Conservation (phyloP, 2,329 filamentous ascomycete genomes). For the Bipolaris gigantea region DNA sequence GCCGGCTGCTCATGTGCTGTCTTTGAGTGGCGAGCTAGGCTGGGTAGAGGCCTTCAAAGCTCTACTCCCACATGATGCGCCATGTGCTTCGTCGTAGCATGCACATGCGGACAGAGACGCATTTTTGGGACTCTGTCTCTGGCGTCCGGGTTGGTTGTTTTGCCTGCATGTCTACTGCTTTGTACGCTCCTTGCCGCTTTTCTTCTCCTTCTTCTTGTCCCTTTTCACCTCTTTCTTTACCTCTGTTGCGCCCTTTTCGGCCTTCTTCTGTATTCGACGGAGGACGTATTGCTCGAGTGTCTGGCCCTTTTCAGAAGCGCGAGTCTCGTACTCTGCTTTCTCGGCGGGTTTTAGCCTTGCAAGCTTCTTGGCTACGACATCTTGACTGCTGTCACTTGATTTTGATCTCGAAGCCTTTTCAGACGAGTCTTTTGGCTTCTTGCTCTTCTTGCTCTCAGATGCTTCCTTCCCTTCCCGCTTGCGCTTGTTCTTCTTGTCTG, state of each 20-base stretch:
- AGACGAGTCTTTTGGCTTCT: slow-evolving; percentile 12
- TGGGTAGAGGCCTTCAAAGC: neutral
- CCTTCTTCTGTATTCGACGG: slow-evolving; percentile 42
- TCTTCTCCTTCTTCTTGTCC: slow-evolving; percentile 8
- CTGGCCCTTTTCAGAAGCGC: slow-evolving; percentile 44
- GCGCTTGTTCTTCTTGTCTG: slow-evolving; percentile 31
- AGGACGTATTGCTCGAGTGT: slow-evolving; percentile 42
- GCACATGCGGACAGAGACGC: neutral
- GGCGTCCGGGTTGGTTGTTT: neutral
- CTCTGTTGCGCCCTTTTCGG: slow-evolving; percentile 11
- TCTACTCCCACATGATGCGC: neutral
- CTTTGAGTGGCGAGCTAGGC: neutral
- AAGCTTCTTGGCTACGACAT: slow-evolving; percentile 27
- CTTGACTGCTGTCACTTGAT: slow-evolving; percentile 6
- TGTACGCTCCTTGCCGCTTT: slow-evolving; percentile 3
- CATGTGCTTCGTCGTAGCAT: neutral
- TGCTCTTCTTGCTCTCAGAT: slow-evolving; percentile 18
- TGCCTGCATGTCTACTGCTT: neutral
- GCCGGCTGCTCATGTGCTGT: neutral
- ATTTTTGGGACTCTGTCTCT: neutral
- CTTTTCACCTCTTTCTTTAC: slow-evolving; percentile 1
- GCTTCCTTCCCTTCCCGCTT: slow-evolving; percentile 25
- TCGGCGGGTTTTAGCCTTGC: slow-evolving; percentile 34
- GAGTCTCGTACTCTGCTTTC: slow-evolving; percentile 33
- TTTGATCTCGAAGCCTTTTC: slow-evolving; percentile 5